phyloP scores from a whole-genome alignment of 2,329 filamentous ascomycete genomes.

The Clarireedia hainanense region DNA sequence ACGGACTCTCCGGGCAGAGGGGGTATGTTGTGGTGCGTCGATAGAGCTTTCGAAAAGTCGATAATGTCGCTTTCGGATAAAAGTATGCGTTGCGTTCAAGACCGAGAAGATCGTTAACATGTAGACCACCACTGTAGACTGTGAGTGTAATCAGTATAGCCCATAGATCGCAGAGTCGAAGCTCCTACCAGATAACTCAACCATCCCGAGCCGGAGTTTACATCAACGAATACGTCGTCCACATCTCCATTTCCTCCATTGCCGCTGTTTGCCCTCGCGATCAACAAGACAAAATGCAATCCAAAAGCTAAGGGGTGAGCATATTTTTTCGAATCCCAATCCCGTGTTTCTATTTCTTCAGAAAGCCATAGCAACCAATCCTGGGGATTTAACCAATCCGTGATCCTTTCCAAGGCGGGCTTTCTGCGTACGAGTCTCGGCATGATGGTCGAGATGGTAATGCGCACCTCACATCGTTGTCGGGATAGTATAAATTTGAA shows the following conservation, averaged over 20 bases:
- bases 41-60: constrained; percentile 84
- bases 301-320: constrained; percentile 67
- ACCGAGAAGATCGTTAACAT: constrained; percentile 58
- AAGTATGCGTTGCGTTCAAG: constrained; percentile 73
- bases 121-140: constrained; percentile 68
- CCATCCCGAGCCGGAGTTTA: constrained; percentile 53
- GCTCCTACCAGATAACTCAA: constrained; percentile 48
- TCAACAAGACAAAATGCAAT: constrained; percentile 71
- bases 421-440: constrained; percentile 76
- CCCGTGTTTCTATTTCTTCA: constrained; percentile 84
- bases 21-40: constrained; percentile 66
- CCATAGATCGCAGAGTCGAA: neutral
- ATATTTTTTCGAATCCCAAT: constrained; percentile 79
- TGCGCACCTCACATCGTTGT: constrained; percentile 1
- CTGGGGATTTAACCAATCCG: constrained; percentile 72
- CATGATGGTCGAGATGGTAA: constrained; percentile 35
- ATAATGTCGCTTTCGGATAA: constrained; percentile 76
- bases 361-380: constrained; percentile 88
- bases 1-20: constrained; percentile 79
- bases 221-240: constrained; percentile 83
- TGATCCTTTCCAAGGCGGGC: constrained; percentile 73
- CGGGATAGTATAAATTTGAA: neutral
- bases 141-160: constrained; percentile 13
- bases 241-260: constrained; percentile 36
- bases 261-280: constrained; percentile 71